These are phyloP conservation scores for Xylaria castorea DNA, from an alignment of 495 filamentous ascomycete species.

Conservation along the genomic window DNA sequence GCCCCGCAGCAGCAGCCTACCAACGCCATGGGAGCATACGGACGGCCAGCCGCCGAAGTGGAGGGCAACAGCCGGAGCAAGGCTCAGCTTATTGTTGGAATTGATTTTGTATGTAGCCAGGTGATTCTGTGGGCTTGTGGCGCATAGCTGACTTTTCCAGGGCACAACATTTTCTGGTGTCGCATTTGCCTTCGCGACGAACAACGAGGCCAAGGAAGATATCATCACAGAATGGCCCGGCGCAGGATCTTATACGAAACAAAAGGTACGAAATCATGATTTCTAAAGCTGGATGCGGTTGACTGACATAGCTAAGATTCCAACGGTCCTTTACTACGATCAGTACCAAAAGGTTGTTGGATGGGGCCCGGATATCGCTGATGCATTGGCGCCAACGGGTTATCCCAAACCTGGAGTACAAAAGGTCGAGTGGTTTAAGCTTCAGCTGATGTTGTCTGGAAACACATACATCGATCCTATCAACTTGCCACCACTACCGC, in stretches of 20 bases:
- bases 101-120: constrained; percentile 71
- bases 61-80: constrained; percentile 84
- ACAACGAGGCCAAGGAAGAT: constrained; percentile 78
- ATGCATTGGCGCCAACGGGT: constrained; percentile 74
- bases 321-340: constrained; percentile 77
- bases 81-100: constrained; percentile 80
- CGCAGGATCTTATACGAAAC: constrained; percentile 76
- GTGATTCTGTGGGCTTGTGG: neutral
- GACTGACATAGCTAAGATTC: constrained; percentile 60
- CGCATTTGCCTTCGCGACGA: constrained; percentile 76
- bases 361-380: constrained; percentile 78
- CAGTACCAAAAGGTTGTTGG: constrained; percentile 79
- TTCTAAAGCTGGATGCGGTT: neutral
- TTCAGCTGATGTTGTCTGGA: constrained; percentile 77
- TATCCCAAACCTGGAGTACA: constrained; percentile 79
- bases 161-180: constrained; percentile 79
- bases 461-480: constrained; percentile 83
- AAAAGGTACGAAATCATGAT: constrained; percentile 61
- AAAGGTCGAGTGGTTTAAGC: constrained; percentile 82
- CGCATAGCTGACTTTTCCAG: constrained; percentile 44
- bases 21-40: constrained; percentile 44
- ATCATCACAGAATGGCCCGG: constrained; percentile 82
- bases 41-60: constrained; percentile 71
- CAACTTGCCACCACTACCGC: constrained; percentile 76
- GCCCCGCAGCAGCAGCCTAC: constrained; percentile 47